These are phyloP conservation scores for Trichoderma koningii DNA, from an alignment of 2,329 filamentous ascomycete species.

Conservation along the genomic window DNA sequence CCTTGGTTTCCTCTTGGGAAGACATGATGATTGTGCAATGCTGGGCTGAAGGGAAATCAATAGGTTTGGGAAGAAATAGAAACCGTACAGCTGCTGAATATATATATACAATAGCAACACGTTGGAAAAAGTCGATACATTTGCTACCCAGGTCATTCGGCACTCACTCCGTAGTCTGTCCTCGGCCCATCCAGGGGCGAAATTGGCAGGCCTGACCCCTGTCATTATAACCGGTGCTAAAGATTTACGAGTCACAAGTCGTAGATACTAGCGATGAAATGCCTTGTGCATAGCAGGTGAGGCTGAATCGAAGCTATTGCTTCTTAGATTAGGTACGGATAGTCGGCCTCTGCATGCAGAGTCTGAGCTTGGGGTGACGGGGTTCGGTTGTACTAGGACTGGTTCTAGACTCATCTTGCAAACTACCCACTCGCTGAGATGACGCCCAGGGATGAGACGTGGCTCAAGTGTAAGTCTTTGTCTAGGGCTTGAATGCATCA, in stretches of 20 bases:
- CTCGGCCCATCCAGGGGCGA: background rate
- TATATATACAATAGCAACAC: background rate
- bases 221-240: background rate
- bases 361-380: background rate
- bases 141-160: background rate
- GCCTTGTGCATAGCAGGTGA: background rate
- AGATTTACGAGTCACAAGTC: constrained; percentile 1
- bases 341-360: background rate
- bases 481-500: too few relatives aligned
- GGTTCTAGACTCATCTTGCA: background rate
- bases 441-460: background rate
- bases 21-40: background rate
- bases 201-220: background rate
- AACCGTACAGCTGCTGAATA: background rate
- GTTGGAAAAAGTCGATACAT: background rate
- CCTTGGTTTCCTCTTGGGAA: constrained; percentile 33
- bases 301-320: constrained; percentile 7
- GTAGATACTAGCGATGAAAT: background rate
- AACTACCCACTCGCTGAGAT: background rate
- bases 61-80: too few relatives aligned
- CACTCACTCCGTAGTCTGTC: background rate
- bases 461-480: background rate
- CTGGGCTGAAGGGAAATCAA: background rate
- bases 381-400: background rate
- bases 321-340: background rate